phyloP scores from a whole-genome alignment of 1,284 basidiomycete genomes.

The Thecaphora thlaspeos region DNA sequence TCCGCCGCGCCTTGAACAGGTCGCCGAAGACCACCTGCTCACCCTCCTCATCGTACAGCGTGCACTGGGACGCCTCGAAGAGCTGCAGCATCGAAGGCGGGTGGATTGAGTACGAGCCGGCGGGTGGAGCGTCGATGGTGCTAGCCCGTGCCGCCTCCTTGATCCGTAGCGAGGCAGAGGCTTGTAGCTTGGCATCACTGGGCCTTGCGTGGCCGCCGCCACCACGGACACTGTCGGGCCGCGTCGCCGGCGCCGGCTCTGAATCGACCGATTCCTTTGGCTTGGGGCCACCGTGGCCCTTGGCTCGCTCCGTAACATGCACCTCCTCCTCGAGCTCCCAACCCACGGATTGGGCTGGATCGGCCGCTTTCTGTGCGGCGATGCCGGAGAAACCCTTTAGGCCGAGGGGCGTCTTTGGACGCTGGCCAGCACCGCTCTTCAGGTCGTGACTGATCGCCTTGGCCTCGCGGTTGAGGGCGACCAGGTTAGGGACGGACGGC shows the following conservation, averaged over 20 bases:
- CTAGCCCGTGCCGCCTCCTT: too few species aligned
- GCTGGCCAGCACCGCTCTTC: conserved; percentile 1
- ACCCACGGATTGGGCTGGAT: conserved; percentile 1
- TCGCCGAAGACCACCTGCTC: conserved; percentile 70
- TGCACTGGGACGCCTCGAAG: conserved; percentile 66
- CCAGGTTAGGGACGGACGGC: conserved; percentile 25
- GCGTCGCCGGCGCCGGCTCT: too few species aligned
- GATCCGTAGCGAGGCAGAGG: too few species aligned
- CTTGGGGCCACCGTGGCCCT: too few species aligned
- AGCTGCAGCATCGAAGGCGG: conserved; percentile 59
- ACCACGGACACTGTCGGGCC: too few species aligned
- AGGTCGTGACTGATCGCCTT: conserved; percentile 6
- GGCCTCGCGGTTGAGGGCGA: conserved; percentile 2
- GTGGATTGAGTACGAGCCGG: conserved; percentile 43
- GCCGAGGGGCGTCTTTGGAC: too few species aligned
- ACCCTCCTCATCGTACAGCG: conserved; percentile 70
- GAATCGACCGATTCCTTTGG: too few species aligned
- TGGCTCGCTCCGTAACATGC: conserved; percentile 19
- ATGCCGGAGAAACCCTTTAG: too few species aligned
- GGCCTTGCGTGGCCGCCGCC: too few species aligned
- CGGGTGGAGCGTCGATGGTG: neutral
- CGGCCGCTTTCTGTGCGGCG: too few species aligned
- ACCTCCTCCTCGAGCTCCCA: conserved; percentile 33
- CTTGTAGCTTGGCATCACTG: too few species aligned
- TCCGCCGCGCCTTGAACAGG: conserved; percentile 67